These are phyloP conservation scores for Aureobasidium leucospermi DNA, from an alignment of 2,329 filamentous ascomycete genomes.

Conservation along the genomic window DNA sequence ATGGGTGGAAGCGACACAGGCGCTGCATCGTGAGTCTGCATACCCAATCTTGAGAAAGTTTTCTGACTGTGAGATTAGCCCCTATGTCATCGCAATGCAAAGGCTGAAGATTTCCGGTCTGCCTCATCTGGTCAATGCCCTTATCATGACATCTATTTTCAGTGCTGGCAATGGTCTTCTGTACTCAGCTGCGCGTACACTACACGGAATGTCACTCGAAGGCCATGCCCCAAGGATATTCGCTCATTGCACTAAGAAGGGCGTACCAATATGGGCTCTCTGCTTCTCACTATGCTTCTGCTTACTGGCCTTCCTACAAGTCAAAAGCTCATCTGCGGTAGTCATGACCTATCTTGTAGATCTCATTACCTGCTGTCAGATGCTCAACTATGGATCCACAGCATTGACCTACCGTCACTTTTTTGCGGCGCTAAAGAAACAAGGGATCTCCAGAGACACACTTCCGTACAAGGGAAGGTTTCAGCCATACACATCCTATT, in stretches of 20 bases:
- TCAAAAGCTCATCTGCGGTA: conserved; percentile 24
- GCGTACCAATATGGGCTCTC: conserved; percentile 56
- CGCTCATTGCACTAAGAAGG: conserved; percentile 51
- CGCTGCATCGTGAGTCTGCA: conserved; percentile 22
- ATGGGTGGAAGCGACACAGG: conserved; percentile 21
- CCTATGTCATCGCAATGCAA: conserved; percentile 29
- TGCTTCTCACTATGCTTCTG: conserved; percentile 37
- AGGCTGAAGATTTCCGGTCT: conserved; percentile 38
- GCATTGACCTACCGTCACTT: conserved; percentile 48
- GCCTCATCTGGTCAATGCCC: conserved; percentile 31
- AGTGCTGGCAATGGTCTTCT: conserved; percentile 51
- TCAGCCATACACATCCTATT: conserved; percentile 47
- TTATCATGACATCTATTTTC: conserved; percentile 46
- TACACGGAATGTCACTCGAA: conserved; percentile 48
- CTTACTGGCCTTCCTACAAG: conserved; percentile 28
- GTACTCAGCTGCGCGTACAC: conserved; percentile 46
- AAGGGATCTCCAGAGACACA: conserved; percentile 41
- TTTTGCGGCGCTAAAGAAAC: conserved; percentile 43
- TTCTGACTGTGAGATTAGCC: conserved; percentile 7
- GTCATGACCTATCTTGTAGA: conserved; percentile 39
- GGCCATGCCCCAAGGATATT: conserved; percentile 49
- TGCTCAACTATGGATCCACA: conserved; percentile 56
- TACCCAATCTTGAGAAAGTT: not conserved
- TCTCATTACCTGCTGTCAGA: conserved; percentile 49
- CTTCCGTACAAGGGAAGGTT: conserved; percentile 45